These are phyloP conservation scores for Talaromyces sp. DNA, from an alignment of 2,329 filamentous ascomycete species.

Conservation along the genomic window DNA sequence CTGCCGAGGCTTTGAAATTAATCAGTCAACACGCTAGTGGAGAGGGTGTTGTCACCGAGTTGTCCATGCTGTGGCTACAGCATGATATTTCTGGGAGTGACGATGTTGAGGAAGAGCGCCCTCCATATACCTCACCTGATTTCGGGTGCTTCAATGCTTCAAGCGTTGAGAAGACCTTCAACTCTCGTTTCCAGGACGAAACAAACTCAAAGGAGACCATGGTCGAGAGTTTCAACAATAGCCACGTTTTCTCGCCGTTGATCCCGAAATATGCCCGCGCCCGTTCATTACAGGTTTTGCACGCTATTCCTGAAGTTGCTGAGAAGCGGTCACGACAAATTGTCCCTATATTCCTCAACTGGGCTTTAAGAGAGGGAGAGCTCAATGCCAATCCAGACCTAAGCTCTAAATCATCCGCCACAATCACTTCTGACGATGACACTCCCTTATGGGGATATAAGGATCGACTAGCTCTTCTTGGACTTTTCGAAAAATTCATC, in stretches of 20 bases:
- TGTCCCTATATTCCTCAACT: slow-evolving; percentile 79
- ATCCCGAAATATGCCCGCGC: slow-evolving; percentile 54
- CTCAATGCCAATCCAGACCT: slow-evolving; percentile 17
- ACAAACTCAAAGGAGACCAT: slow-evolving; percentile 55
- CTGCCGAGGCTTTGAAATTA: slow-evolving; percentile 67
- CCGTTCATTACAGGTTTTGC: slow-evolving; percentile 75
- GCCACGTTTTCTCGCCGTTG: slow-evolving; percentile 42
- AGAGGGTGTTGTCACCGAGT: slow-evolving; percentile 65
- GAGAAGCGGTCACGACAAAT: slow-evolving; percentile 82
- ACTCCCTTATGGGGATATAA: slow-evolving; percentile 40
- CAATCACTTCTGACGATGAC: slow-evolving; percentile 14
- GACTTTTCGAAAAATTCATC: slow-evolving; percentile 74
- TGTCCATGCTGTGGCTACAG: slow-evolving; percentile 73
- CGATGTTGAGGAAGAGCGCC: slow-evolving; percentile 17
- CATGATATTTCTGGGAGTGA: slow-evolving; percentile 14
- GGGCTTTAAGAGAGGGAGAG: slow-evolving; percentile 58
- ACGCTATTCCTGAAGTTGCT: slow-evolving; percentile 66
- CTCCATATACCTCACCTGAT: slow-evolving; percentile 35
- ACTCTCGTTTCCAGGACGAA: slow-evolving; percentile 50
- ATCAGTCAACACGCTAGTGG: slow-evolving; percentile 66
- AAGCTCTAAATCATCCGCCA: slow-evolving; percentile 23
- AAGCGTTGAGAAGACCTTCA: slow-evolving; percentile 51
- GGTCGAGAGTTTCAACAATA: slow-evolving; percentile 58
- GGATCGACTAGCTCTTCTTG: slow-evolving; percentile 79
- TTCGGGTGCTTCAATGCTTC: slow-evolving; percentile 80